A percentile compares a stretch with the other conserved stretches of the same genome.
phyloP scores from a whole-genome alignment of 805 yeast genomes.

The Metschnikowia peoriensis region DNA sequence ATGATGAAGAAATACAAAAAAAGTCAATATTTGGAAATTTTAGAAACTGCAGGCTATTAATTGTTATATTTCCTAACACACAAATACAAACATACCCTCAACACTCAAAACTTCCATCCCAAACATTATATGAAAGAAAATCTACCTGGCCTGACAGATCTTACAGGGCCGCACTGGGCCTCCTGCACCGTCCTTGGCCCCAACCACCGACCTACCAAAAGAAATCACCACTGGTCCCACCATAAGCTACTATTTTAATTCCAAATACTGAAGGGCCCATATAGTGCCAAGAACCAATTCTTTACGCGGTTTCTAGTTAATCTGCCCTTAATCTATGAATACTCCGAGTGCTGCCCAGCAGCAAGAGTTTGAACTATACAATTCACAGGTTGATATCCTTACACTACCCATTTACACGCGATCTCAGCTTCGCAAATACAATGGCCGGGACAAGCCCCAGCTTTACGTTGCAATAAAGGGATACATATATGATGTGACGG shows the following conservation, averaged over 20 bases:
- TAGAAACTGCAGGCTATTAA: no score
- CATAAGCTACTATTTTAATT: no score
- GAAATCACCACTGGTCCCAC: background rate
- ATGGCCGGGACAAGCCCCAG: constrained; percentile 31
- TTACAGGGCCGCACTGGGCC: background rate
- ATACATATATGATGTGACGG: constrained; percentile 72
- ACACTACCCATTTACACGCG: constrained; percentile 35
- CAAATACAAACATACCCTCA: no score
- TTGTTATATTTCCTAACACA: no score
- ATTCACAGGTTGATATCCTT: constrained; percentile 29
- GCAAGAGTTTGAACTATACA: constrained; percentile 28
- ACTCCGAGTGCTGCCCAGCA: constrained; percentile 3
- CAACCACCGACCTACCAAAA: background rate
- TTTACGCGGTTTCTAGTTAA: no score
- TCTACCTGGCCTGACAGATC: no score
- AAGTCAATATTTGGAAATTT: no score
- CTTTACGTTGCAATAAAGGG: constrained; percentile 78
- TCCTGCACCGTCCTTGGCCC: background rate
- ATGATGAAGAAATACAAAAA: no score
- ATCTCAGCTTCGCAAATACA: constrained; percentile 29
- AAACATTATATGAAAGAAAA: no score
- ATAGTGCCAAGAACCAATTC: background rate
- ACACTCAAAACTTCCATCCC: no score
- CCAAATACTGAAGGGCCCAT: background rate
- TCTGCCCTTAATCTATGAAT: constrained; percentile 2